Percentiles rank a stretch among this genome's conserved stretches.
Evolutionary conservation across 495 filamentous ascomycete species (phyloP).

Genomic region (Saxophila tyrrhenica): DNA sequence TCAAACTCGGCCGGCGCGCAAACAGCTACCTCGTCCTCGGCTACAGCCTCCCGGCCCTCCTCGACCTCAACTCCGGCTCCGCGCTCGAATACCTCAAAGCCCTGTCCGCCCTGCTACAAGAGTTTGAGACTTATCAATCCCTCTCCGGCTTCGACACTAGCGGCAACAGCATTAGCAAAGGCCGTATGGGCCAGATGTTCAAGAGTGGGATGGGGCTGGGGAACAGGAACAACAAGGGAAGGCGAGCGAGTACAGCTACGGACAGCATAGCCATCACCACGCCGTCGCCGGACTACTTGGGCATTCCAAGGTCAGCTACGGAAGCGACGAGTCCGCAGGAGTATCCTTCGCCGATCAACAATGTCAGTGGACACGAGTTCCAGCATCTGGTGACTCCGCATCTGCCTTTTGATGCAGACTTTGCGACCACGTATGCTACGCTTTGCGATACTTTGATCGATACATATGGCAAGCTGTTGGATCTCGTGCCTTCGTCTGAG

Average conservation of each 20-base stretch:
- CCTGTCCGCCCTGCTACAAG: slow-evolving; percentile 71
- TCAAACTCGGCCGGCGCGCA: slow-evolving; percentile 72
- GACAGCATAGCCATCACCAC: slow-evolving; percentile 40
- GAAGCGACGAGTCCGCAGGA: slow-evolving; percentile 11
- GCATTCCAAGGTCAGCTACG: slow-evolving; percentile 28
- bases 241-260: slow-evolving; percentile 61
- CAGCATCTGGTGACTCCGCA: slow-evolving; percentile 76
- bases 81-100: slow-evolving; percentile 76
- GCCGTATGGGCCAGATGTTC: slow-evolving; percentile 80
- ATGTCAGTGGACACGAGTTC: slow-evolving; percentile 38
- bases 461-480: slow-evolving; percentile 68
- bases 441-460: slow-evolving; percentile 93
- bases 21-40: slow-evolving; percentile 91
- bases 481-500: slow-evolving; percentile 47
- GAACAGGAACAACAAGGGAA: slow-evolving; percentile 41
- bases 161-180: slow-evolving; percentile 60
- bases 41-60: slow-evolving; percentile 74
- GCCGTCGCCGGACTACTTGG: slow-evolving; percentile 28
- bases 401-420: slow-evolving; percentile 95
- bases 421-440: slow-evolving; percentile 93
- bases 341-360: slow-evolving; percentile 1
- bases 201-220: slow-evolving; percentile 55
- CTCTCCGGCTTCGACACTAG: slow-evolving; percentile 56
- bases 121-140: slow-evolving; percentile 88
- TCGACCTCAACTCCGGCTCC: slow-evolving; percentile 69